A percentile compares a stretch with the other conserved stretches of the same genome.
Conservation (phyloP, 208 protist genomes). For the Vickermania ingenoplastis region DNA sequence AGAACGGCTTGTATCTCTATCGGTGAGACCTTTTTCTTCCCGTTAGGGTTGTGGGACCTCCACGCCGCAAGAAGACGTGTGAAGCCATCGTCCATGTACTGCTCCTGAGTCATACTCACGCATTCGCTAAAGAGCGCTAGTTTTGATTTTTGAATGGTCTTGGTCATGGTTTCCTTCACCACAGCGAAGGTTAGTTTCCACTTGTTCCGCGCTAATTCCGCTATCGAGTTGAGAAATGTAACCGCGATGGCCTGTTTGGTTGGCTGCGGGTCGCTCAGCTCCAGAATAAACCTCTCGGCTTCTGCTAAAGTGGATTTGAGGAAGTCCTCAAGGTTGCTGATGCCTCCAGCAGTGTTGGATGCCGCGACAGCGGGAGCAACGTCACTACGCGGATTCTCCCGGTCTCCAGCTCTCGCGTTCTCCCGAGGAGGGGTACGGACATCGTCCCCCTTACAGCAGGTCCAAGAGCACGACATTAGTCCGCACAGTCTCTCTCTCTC, state of each 20-base stretch:
- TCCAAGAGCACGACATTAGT: constrained; percentile 1
- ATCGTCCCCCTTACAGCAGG: neutral
- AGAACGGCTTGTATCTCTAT: constrained; percentile 34
- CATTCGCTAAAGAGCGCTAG: constrained; percentile 38
- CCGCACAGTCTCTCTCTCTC: too few relatives aligned
- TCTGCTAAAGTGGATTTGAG: constrained; percentile 45
- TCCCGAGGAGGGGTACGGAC: too few relatives aligned
- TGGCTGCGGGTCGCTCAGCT: constrained; percentile 34
- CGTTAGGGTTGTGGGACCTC: constrained; percentile 50
- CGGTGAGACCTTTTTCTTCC: constrained; percentile 24
- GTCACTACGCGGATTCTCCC: neutral
- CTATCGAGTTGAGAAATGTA: constrained; percentile 76
- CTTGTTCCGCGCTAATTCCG: constrained; percentile 69
- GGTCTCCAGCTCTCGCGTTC: too few relatives aligned
- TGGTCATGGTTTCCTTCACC: constrained; percentile 25
- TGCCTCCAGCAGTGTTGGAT: neutral
- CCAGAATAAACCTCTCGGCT: constrained; percentile 45
- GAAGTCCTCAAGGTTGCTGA: constrained; percentile 30
- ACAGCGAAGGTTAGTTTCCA: constrained; percentile 66
- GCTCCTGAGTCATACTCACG: constrained; percentile 54
- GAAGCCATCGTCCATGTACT: constrained; percentile 76
- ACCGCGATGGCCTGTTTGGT: constrained; percentile 51
- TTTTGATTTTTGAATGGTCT: constrained; percentile 23
- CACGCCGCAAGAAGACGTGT: constrained; percentile 68
- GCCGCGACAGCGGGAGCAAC: neutral